Percentiles rank a stretch among this genome's conserved stretches.
Conservation (phyloP, 164 flowering plant species). For the Magnolia kwangsiensis region DNA sequence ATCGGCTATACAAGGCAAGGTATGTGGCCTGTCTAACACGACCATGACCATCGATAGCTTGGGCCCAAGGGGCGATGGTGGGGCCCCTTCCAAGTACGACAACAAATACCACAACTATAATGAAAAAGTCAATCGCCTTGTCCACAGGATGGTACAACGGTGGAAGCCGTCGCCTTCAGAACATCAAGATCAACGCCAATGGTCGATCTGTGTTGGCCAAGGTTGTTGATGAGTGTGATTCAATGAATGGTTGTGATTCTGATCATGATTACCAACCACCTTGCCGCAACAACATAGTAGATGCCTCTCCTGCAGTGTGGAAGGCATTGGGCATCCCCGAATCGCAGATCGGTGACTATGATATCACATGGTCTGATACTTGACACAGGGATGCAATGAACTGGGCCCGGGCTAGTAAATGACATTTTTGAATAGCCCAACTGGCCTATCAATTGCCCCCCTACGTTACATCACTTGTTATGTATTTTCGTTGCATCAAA, state of each 20-base stretch:
- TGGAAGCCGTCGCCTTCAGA: background rate
- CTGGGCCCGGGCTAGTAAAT: too few species aligned
- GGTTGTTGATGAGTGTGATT: conserved; percentile 15
- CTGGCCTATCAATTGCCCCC: too few species aligned
- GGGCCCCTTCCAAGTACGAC: conserved; percentile 27
- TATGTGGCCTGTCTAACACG: too few species aligned
- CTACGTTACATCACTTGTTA: too few species aligned
- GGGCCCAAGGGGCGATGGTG: conserved; percentile 20
- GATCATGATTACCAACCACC: conserved; percentile 9
- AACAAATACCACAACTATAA: conserved; percentile 4
- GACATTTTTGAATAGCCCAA: too few species aligned
- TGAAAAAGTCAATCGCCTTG: conserved; percentile 5
- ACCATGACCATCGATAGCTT: conserved; percentile 24
- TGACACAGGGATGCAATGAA: background rate
- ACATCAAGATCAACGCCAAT: conserved; percentile 12
- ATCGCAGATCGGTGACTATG: conserved; percentile 1
- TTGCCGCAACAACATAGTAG: conserved; percentile 13
- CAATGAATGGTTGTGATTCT: conserved; percentile 3
- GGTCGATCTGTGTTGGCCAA: conserved; percentile 2
- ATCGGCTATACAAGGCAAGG: too few species aligned
- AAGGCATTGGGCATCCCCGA: background rate
- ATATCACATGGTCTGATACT: conserved; percentile 4
- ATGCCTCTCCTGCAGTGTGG: conserved; percentile 9
- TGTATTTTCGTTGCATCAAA: too few species aligned
- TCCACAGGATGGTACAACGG: conserved; percentile 10